phyloP scores from a whole-genome alignment of 805 yeast genomes.

The Barnettozyma vustinii region DNA sequence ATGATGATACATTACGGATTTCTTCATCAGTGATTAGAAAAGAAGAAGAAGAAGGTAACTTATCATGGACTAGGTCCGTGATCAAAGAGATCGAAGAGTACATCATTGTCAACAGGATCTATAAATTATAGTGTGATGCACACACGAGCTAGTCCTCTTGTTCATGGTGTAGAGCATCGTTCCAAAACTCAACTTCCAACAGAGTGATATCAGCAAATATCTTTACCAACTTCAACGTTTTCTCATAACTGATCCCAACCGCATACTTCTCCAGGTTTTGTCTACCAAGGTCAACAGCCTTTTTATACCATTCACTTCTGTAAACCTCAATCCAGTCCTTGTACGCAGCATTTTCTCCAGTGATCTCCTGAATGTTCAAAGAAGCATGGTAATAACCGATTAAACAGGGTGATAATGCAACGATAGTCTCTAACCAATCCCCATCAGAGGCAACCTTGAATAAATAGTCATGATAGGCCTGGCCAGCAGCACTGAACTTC shows the following conservation, averaged over 20 bases:
- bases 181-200: slow-evolving; percentile 70
- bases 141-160: neutral
- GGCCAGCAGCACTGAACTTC: slow-evolving; percentile 50
- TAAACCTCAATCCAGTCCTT: slow-evolving; percentile 60
- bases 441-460: slow-evolving; percentile 44
- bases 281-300: slow-evolving; percentile 48
- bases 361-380: slow-evolving; percentile 24
- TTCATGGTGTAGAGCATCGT: slow-evolving; percentile 32
- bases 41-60: neutral
- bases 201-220: slow-evolving; percentile 55
- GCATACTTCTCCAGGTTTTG: slow-evolving; percentile 41
- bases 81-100: slow-evolving; percentile 12
- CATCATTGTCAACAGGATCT: slow-evolving; percentile 12
- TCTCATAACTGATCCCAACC: slow-evolving; percentile 34
- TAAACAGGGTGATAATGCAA: slow-evolving; percentile 71
- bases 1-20: slow-evolving; percentile 27
- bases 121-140: neutral
- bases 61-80: slow-evolving; percentile 13
- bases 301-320: slow-evolving; percentile 48
- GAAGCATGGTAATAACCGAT: slow-evolving; percentile 59
- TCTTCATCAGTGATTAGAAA: slow-evolving; percentile 43
- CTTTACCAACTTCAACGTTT: slow-evolving; percentile 45
- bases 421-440: slow-evolving; percentile 59
- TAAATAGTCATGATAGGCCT: slow-evolving; percentile 57
- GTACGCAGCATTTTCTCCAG: slow-evolving; percentile 28